Conservation (phyloP, 768 basidiomycete genomes). For the Leccinum imitatum region DNA sequence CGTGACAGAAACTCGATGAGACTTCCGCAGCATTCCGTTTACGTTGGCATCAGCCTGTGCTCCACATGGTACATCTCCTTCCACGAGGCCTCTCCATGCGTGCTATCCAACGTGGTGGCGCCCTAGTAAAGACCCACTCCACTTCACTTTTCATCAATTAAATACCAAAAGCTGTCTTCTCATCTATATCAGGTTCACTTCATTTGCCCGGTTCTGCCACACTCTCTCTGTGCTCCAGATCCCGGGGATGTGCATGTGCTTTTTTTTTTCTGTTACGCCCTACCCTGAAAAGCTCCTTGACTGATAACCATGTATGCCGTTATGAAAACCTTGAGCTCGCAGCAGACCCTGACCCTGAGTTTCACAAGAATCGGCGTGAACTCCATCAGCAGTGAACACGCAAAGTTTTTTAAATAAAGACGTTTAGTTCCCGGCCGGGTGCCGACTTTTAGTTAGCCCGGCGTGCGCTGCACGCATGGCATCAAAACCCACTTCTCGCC, state of each 20-base stretch:
- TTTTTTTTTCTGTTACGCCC: background rate
- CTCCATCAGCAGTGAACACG: background rate
- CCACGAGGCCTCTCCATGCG: background rate
- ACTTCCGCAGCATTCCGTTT: conserved; percentile 15
- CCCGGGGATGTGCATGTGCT: background rate
- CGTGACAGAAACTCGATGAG: conserved; percentile 6
- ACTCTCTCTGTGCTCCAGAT: background rate
- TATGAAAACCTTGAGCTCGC: conserved; percentile 16
- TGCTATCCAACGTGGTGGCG: background rate
- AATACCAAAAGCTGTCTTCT: background rate
- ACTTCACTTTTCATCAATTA: background rate
- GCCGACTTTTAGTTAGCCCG: background rate
- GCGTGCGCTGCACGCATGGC: conserved; percentile 15
- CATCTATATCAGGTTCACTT: background rate
- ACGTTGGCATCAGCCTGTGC: conserved; percentile 11
- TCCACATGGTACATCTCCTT: background rate
- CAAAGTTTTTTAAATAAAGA: background rate
- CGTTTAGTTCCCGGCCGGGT: background rate
- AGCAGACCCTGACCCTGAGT: conserved; percentile 22
- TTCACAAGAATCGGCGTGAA: background rate
- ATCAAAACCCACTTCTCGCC: conserved; percentile 7
- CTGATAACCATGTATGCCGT: background rate
- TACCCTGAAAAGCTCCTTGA: conserved; percentile 4
- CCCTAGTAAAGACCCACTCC: background rate
- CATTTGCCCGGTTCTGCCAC: background rate